phyloP scores from a whole-genome alignment of 495 filamentous ascomycete genomes.

The Xylaria cubensis region DNA sequence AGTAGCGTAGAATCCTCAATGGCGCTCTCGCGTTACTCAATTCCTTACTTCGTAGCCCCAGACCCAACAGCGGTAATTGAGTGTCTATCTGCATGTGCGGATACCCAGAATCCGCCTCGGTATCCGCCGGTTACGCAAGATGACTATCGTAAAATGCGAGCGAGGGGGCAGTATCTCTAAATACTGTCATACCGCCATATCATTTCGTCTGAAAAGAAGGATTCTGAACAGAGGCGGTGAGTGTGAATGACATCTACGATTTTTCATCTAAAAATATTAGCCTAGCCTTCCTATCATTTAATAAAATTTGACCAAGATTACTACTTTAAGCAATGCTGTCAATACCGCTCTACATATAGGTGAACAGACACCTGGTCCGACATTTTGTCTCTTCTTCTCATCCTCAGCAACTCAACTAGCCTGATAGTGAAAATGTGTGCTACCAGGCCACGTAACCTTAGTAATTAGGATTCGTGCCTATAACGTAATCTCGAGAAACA shows the following conservation, averaged over 20 bases:
- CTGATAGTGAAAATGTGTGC: too few species aligned
- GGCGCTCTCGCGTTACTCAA: constrained; percentile 63
- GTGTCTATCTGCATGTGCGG: constrained; percentile 58
- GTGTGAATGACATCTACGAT: not conserved
- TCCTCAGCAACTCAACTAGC: too few species aligned
- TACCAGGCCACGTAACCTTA: not conserved
- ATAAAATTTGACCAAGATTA: not conserved
- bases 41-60: constrained; percentile 67
- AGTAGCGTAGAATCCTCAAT: constrained; percentile 45
- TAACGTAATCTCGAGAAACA: not conserved
- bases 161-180: constrained; percentile 57
- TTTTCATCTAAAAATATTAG: not conserved
- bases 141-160: constrained; percentile 60
- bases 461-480: not conserved
- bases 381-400: not conserved
- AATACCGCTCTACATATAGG: not conserved
- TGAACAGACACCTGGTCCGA: not conserved
- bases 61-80: constrained; percentile 63
- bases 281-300: not conserved
- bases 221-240: not conserved
- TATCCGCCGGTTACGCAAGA: constrained; percentile 61
- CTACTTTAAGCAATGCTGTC: not conserved
- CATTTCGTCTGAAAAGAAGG: not conserved
- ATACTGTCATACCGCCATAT: not conserved
- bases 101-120: constrained; percentile 48